These are phyloP conservation scores for Cymodocea nodosa DNA, from an alignment of 116 monocot genomes.

Conservation along the genomic window DNA sequence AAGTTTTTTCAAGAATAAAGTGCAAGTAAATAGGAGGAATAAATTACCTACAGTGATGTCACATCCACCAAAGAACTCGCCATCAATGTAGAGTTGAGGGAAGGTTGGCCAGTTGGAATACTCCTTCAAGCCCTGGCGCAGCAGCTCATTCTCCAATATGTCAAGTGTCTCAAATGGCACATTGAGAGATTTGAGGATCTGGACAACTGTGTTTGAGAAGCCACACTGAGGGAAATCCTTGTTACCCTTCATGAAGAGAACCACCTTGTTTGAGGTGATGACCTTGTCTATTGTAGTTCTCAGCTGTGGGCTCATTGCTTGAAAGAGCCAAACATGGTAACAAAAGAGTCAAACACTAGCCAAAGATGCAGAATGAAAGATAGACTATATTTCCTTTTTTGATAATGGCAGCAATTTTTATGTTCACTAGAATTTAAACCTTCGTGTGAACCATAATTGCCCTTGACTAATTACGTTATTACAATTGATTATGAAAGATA, in stretches of 20 bases:
- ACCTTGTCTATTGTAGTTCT: conserved; percentile 68
- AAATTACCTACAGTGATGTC: conserved; percentile 76
- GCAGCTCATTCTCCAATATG: conserved; percentile 62
- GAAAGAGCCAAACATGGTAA: background rate
- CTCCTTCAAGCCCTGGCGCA: conserved; percentile 83
- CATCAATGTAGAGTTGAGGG: conserved; percentile 90
- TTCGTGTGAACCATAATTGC: too few relatives aligned
- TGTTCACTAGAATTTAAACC: too few relatives aligned
- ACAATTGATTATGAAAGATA: too few relatives aligned
- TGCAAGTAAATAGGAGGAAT: background rate
- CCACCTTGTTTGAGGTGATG: conserved; percentile 61
- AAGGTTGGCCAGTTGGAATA: conserved; percentile 98
- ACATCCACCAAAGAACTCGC: conserved; percentile 91
- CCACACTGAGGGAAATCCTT: conserved; percentile 95
- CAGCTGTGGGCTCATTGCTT: conserved; percentile 39
- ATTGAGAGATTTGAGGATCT: conserved; percentile 61
- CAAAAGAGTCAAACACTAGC: background rate
- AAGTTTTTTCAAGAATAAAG: background rate
- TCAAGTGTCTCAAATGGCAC: conserved; percentile 77
- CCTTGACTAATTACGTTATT: too few relatives aligned
- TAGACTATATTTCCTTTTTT: background rate
- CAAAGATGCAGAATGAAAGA: background rate
- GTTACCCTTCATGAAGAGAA: conserved; percentile 90
- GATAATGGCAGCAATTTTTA: too few relatives aligned
- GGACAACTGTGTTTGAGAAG: conserved; percentile 81